These are phyloP conservation scores for Fusarium begoniae DNA, from an alignment of 2,329 filamentous ascomycete species.

Conservation along the genomic window DNA sequence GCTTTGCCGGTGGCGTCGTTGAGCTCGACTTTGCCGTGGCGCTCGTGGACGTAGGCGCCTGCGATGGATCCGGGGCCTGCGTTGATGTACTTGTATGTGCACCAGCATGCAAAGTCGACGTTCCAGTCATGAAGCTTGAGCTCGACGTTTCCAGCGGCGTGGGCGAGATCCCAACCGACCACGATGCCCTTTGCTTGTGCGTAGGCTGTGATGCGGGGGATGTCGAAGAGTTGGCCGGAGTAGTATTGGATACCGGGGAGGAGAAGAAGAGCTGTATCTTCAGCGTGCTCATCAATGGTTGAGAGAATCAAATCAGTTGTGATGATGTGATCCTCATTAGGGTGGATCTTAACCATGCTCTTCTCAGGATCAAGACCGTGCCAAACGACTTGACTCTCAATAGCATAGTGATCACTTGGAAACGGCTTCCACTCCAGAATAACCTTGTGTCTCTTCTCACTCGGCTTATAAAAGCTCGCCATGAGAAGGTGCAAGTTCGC, in stretches of 20 bases:
- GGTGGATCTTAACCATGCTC: slow-evolving; percentile 79
- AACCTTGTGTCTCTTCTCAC: slow-evolving; percentile 73
- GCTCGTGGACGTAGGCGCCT: slow-evolving; percentile 82
- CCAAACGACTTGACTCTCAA: slow-evolving; percentile 80
- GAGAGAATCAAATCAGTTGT: slow-evolving; percentile 76
- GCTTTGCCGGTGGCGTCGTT: slow-evolving; percentile 48
- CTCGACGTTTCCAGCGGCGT: slow-evolving; percentile 85
- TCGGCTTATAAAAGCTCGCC: slow-evolving; percentile 84
- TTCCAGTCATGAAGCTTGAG: slow-evolving; percentile 85
- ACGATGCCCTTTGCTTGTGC: slow-evolving; percentile 76
- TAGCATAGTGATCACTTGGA: slow-evolving; percentile 86
- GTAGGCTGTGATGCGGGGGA: slow-evolving; percentile 79
- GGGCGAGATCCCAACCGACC: slow-evolving; percentile 89
- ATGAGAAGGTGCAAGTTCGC: slow-evolving; percentile 83
- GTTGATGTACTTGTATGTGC: slow-evolving; percentile 95
- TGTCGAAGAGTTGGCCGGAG: slow-evolving; percentile 88
- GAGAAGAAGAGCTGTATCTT: slow-evolving; percentile 77
- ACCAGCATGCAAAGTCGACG: slow-evolving; percentile 93
- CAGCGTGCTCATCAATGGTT: slow-evolving; percentile 78
- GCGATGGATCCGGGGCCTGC: slow-evolving; percentile 84
- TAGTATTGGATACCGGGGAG: slow-evolving; percentile 93
- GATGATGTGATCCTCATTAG: slow-evolving; percentile 68
- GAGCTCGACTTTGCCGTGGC: slow-evolving; percentile 67
- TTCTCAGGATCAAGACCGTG: slow-evolving; percentile 73
- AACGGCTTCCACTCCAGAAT: slow-evolving; percentile 92